Evolutionary conservation across 1,139 yeast genomes (phyloP).

Genomic region (Geotrichum macrosporum): DNA sequence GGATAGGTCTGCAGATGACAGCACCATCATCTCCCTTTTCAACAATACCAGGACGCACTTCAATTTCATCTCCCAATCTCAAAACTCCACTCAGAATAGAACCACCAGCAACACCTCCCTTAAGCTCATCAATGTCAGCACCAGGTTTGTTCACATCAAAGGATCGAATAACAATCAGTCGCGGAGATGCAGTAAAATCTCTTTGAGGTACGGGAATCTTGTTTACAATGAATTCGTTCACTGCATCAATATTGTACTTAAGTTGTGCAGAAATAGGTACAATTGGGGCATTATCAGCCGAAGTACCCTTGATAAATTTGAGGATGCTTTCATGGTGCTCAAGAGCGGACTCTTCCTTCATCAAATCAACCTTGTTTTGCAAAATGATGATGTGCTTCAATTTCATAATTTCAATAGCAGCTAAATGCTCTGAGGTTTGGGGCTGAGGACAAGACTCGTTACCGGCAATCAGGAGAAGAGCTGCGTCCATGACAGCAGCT

Average conservation of each 20-base stretch:
- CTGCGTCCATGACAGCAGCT: conserved; percentile 99
- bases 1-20: conserved; percentile 91
- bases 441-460: conserved; percentile 99
- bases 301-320: conserved; percentile 92
- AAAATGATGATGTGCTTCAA: conserved; percentile 92
- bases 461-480: conserved; percentile 91
- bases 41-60: conserved; percentile 97
- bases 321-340: conserved; percentile 93
- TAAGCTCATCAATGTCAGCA: conserved; percentile 91
- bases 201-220: conserved; percentile 95
- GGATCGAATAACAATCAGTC: conserved; percentile 95
- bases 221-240: conserved; percentile 91
- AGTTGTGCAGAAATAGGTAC: conserved; percentile 99
- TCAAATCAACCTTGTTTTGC: conserved; percentile 97
- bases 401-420: conserved; percentile 99
- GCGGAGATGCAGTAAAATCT: conserved; percentile 90
- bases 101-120: conserved; percentile 99
- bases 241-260: conserved; percentile 97
- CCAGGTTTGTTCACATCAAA: conserved; percentile 99
- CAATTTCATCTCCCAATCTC: conserved; percentile 96
- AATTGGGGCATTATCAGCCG: conserved; percentile 98
- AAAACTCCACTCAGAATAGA: conserved; percentile 95
- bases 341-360: conserved; percentile 94
- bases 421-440: conserved; percentile 98
- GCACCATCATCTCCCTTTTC: conserved; percentile 81